Evolutionary conservation across 192 early-diverging fungal genomes (phyloP).

Genomic region (Backusella morwellensis): DNA sequence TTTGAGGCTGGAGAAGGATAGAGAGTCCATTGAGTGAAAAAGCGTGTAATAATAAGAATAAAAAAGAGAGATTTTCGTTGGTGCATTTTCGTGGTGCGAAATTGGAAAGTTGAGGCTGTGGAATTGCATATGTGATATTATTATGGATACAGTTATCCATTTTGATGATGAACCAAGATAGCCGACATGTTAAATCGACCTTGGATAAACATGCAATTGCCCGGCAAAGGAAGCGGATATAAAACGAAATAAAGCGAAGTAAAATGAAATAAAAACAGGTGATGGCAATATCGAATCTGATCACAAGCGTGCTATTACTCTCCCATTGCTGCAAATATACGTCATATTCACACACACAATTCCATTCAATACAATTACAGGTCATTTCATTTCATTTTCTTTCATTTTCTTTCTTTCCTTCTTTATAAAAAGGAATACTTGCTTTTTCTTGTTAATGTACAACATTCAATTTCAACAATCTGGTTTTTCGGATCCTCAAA

Average conservation of each 20-base stretch:
- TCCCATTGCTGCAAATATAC: neutral
- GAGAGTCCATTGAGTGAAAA: too few species aligned
- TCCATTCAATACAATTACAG: too few species aligned
- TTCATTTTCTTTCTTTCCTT: neutral
- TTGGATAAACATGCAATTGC: neutral
- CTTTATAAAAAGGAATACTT: too few species aligned
- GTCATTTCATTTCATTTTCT: neutral
- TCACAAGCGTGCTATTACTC: neutral
- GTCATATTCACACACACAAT: neutral
- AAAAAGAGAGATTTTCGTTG: too few species aligned
- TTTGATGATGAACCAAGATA: neutral
- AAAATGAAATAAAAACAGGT: neutral
- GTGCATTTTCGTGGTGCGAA: too few species aligned
- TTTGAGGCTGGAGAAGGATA: neutral
- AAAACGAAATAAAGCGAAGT: too few species aligned
- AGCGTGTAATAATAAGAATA: too few species aligned
- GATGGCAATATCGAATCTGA: neutral
- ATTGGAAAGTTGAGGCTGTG: too few species aligned
- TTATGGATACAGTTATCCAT: neutral
- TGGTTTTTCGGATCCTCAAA: neutral
- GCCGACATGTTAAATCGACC: neutral
- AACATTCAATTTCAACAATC: conserved; percentile 18
- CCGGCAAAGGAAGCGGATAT: neutral
- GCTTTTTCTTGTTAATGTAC: neutral
- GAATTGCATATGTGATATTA: neutral